Percentiles rank a stretch among this genome's conserved stretches.
Evolutionary conservation across 371 early-diverging fungal species (phyloP).

Genomic region (Saksenaea vasiformis): DNA sequence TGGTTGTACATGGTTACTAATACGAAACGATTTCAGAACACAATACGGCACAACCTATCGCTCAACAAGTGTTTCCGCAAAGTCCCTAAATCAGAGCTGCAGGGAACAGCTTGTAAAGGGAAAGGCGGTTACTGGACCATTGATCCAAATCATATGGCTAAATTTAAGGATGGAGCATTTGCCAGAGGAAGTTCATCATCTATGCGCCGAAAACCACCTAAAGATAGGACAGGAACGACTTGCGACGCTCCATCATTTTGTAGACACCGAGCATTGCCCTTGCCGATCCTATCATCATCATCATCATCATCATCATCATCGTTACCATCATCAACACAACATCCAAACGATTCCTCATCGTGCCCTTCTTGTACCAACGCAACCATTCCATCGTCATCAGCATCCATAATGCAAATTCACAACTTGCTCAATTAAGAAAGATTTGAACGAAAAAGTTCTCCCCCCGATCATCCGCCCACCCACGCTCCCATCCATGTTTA

Average conservation of each 20-base stretch:
- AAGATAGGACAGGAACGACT: conserved; percentile 6
- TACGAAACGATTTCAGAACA: conserved; percentile 50
- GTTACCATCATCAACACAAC: conserved; percentile 2
- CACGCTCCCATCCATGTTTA: not conserved
- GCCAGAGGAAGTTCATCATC: conserved; percentile 17
- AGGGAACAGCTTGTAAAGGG: conserved; percentile 50
- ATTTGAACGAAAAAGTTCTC: not conserved
- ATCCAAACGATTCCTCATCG: not conserved
- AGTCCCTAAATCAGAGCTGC: conserved; percentile 52
- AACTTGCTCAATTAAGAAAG: conserved; percentile 23
- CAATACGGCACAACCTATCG: conserved; percentile 79
- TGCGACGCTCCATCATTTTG: not conserved
- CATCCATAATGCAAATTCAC: conserved; percentile 25
- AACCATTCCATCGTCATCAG: conserved; percentile 5
- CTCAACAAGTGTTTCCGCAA: conserved; percentile 74
- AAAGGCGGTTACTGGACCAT: conserved; percentile 63
- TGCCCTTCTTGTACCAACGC: not conserved
- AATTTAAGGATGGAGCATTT: conserved; percentile 26
- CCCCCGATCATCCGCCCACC: too few species aligned
- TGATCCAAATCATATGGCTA: conserved; percentile 27
- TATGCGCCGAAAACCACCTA: conserved; percentile 8
- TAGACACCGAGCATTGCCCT: not conserved
- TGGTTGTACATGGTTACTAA: not conserved
- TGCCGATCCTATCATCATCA: not conserved
- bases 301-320: not conserved